Evolutionary conservation across 179 eudicot species (phyloP).

Genomic region (Sideroxylon spinosum): DNA sequence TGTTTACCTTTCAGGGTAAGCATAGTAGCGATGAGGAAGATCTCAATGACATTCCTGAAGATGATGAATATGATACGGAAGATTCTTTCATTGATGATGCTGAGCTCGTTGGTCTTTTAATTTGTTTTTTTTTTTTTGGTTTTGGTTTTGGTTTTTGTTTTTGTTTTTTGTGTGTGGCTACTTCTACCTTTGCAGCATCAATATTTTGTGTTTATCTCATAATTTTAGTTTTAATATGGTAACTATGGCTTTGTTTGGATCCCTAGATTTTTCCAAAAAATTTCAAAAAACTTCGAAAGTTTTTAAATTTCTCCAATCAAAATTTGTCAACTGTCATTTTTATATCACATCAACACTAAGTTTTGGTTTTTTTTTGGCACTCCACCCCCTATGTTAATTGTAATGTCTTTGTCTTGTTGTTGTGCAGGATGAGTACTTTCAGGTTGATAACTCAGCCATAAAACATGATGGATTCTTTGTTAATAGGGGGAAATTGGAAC

Average conservation of each 20-base stretch:
- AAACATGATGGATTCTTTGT: slow-evolving; percentile 98
- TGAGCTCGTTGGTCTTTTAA: slow-evolving; percentile 67
- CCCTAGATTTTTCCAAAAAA: too few relatives aligned
- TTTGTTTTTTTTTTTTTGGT: not conserved
- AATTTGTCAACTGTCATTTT: too few relatives aligned
- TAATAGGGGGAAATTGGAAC: slow-evolving; percentile 81
- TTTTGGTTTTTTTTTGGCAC: too few relatives aligned
- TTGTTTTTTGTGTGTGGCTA: not conserved
- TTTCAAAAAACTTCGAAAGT: too few relatives aligned
- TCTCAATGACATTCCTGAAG: slow-evolving; percentile 78
- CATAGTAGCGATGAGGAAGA: slow-evolving; percentile 95
- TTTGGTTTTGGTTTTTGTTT: too few relatives aligned
- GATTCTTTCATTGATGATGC: slow-evolving; percentile 95
- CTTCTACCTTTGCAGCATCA: slow-evolving; percentile 4
- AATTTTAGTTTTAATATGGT: not conserved
- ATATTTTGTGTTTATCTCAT: not conserved
- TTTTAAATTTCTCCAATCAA: too few relatives aligned
- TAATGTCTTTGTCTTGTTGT: slow-evolving; percentile 11
- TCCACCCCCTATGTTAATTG: not conserved
- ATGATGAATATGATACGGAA: slow-evolving; percentile 95
- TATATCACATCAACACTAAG: too few relatives aligned
- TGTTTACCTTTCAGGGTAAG: slow-evolving; percentile 53
- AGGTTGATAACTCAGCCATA: slow-evolving; percentile 94
- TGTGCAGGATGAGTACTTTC: slow-evolving; percentile 93
- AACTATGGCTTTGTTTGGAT: too few relatives aligned